These are phyloP conservation scores for Patellifolia procumbens DNA, from an alignment of 179 eudicot species.

Conservation along the genomic window DNA sequence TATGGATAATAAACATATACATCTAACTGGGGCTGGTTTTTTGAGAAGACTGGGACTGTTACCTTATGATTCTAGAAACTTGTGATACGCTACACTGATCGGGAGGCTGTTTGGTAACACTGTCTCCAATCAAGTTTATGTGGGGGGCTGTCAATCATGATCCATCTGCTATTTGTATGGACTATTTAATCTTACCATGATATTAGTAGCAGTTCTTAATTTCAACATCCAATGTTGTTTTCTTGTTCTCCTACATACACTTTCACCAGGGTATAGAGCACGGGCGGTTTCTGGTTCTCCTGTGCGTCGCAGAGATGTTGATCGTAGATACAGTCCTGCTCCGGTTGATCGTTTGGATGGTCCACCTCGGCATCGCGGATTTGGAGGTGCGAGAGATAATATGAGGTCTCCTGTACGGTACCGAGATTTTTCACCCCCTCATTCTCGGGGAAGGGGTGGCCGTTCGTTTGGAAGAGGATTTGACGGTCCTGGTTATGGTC, in stretches of 20 bases:
- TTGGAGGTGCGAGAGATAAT: slow-evolving; percentile 60
- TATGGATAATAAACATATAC: slow-evolving; percentile 22
- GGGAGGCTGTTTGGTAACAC: slow-evolving; percentile 18
- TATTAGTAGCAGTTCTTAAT: slow-evolving; percentile 32
- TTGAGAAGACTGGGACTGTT: slow-evolving; percentile 34
- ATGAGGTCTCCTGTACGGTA: slow-evolving; percentile 61
- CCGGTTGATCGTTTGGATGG: slow-evolving; percentile 57
- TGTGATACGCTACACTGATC: slow-evolving; percentile 24
- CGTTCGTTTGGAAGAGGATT: slow-evolving; percentile 67
- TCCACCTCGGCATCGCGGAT: slow-evolving; percentile 65
- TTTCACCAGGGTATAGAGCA: slow-evolving; percentile 69
- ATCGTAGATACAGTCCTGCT: slow-evolving; percentile 71
- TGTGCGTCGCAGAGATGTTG: slow-evolving; percentile 69
- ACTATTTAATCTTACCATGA: slow-evolving; percentile 27
- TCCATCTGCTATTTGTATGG: slow-evolving; percentile 22
- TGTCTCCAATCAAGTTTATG: slow-evolving; percentile 20
- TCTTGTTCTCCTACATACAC: slow-evolving; percentile 25
- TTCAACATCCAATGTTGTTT: slow-evolving; percentile 50
- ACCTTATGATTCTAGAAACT: slow-evolving; percentile 17
- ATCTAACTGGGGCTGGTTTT: slow-evolving; percentile 29
- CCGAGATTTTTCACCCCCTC: slow-evolving; percentile 77
- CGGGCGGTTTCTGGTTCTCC: slow-evolving; percentile 91
- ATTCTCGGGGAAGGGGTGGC: slow-evolving; percentile 73
- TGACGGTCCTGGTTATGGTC: slow-evolving; percentile 63
- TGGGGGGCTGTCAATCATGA: slow-evolving; percentile 40